Conservation (phyloP, 164 flowering plant genomes). For the Stephania japonica region DNA sequence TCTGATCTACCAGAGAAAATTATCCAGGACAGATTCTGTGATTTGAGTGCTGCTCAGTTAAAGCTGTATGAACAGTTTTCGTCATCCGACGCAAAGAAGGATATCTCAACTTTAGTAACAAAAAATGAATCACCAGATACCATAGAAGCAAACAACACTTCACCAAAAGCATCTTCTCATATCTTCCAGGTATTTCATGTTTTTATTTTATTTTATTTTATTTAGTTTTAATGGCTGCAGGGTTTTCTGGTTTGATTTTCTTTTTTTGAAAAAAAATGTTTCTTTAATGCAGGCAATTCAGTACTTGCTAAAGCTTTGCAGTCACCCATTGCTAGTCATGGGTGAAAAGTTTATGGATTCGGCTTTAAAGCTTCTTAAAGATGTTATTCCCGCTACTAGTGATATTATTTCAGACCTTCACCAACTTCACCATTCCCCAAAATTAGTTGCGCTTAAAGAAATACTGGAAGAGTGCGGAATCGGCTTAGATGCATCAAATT, state of each 20-base stretch:
- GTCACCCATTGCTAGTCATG: constrained; percentile 95
- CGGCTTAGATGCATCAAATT: constrained; percentile 67
- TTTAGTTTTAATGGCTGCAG: neutral
- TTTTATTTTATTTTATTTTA: neutral
- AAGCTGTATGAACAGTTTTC: constrained; percentile 92
- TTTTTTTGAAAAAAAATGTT: neutral
- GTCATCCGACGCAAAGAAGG: constrained; percentile 73
- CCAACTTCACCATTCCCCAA: constrained; percentile 85
- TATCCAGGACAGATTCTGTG: constrained; percentile 97
- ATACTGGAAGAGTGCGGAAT: constrained; percentile 99
- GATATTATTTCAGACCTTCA: constrained; percentile 70
- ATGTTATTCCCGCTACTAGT: constrained; percentile 43
- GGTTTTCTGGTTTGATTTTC: neutral
- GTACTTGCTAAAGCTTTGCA: constrained; percentile 93
- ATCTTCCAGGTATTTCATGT: constrained; percentile 72
- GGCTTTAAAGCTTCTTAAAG: constrained; percentile 36
- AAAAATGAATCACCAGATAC: constrained; percentile 38
- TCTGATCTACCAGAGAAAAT: constrained; percentile 98
- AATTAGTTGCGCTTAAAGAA: constrained; percentile 91
- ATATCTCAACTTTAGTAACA: constrained; percentile 66
- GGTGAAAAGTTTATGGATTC: constrained; percentile 66
- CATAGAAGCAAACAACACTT: constrained; percentile 31
- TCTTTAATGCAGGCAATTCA: constrained; percentile 72
- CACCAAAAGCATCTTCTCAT: constrained; percentile 83
- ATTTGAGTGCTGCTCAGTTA: constrained; percentile 80